phyloP scores from a whole-genome alignment of 106 monocot genomes.

The Allium fistulosum region DNA sequence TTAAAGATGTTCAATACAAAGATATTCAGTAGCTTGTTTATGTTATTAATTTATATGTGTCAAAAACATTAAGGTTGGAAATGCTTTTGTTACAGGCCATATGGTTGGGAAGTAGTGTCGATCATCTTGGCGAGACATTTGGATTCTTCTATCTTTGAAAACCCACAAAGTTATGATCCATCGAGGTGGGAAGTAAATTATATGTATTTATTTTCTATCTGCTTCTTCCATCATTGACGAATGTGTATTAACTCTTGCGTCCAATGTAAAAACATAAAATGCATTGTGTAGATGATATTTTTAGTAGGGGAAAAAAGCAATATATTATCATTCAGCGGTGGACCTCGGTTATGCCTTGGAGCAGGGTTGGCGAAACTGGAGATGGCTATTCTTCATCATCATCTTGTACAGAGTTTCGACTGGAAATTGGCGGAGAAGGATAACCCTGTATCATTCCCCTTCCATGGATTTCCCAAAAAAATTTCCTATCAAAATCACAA shows the following conservation, averaged over 20 bases:
- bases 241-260: constrained; percentile 1
- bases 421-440: constrained; percentile 45
- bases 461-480: constrained; percentile 40
- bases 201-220: background rate
- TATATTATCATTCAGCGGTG: constrained; percentile 29
- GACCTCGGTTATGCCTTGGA: constrained; percentile 34
- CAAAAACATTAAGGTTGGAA: background rate
- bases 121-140: constrained; percentile 28
- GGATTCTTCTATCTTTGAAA: constrained; percentile 21
- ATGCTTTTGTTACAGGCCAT: constrained; percentile 21
- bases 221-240: background rate
- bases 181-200: constrained; percentile 33
- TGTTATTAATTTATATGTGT: background rate
- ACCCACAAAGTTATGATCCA: constrained; percentile 31
- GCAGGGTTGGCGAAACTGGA: constrained; percentile 37
- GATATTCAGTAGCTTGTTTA: constrained; percentile 4
- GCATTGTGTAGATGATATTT: no score
- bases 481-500: constrained; percentile 26
- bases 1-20: constrained; percentile 32
- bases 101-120: constrained; percentile 33
- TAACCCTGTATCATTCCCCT: constrained; percentile 34
- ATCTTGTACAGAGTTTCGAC: constrained; percentile 26
- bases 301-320: background rate
- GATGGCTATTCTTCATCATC: constrained; percentile 31
- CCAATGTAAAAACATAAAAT: background rate